Evolutionary conservation across 495 filamentous ascomycete species (phyloP).

Genomic region (Xylaria cubensis): DNA sequence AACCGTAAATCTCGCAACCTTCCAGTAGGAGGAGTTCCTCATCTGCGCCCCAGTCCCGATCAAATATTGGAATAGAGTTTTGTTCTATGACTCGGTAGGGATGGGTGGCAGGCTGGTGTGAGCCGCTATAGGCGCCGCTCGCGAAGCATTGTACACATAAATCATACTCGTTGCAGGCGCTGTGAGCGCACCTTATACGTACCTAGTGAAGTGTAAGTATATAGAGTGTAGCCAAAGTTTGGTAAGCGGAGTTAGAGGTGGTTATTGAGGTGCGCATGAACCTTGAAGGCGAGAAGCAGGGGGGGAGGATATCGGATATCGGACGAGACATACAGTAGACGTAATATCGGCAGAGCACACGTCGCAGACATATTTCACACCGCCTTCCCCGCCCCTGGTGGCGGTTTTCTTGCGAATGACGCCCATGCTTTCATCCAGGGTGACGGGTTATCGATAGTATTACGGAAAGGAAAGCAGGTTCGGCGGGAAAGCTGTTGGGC

Average conservation of each 20-base stretch:
- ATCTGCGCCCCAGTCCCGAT: slow-evolving; percentile 94
- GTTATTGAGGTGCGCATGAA: neutral
- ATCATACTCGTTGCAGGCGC: slow-evolving; percentile 89
- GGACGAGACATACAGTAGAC: slow-evolving; percentile 69
- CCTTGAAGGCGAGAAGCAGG: neutral
- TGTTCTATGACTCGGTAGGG: slow-evolving; percentile 95
- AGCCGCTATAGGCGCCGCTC: slow-evolving; percentile 73
- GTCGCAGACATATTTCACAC: slow-evolving; percentile 94
- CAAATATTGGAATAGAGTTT: slow-evolving; percentile 95
- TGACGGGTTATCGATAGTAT: slow-evolving; percentile 18
- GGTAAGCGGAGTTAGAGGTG: neutral
- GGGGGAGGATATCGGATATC: neutral
- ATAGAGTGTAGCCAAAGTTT: neutral
- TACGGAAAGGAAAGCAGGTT: neutral
- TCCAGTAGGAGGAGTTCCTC: slow-evolving; percentile 93
- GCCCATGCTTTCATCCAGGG: slow-evolving; percentile 67
- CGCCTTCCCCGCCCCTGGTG: slow-evolving; percentile 85
- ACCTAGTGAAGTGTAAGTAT: slow-evolving; percentile 63
- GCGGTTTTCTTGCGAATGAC: slow-evolving; percentile 97
- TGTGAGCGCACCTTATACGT: slow-evolving; percentile 88
- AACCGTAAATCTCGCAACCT: slow-evolving; percentile 95
- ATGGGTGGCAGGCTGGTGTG: slow-evolving; percentile 85
- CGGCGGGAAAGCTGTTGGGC: neutral
- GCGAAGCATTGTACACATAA: slow-evolving; percentile 96
- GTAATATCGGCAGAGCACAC: slow-evolving; percentile 95